These are phyloP conservation scores for Paragyromitra xinjiangensis DNA, from an alignment of 495 filamentous ascomycete species.

Conservation along the genomic window DNA sequence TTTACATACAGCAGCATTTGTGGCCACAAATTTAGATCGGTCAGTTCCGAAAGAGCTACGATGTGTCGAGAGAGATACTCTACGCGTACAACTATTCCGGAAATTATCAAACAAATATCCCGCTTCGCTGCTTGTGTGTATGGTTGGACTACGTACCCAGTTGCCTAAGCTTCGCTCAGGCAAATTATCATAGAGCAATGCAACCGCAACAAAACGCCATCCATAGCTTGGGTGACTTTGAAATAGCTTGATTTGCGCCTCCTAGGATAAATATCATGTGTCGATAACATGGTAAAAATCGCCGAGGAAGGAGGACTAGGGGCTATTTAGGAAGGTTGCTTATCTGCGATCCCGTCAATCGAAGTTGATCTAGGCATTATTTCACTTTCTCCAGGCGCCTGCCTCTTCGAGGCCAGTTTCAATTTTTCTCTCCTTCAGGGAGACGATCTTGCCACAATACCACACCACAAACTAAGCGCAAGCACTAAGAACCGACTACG, in stretches of 20 bases:
- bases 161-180: background rate
- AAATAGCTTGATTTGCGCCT: constrained; percentile 32
- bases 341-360: constrained; percentile 37
- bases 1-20: background rate
- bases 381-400: constrained; percentile 25
- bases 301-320: background rate
- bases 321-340: constrained; percentile 23
- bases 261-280: constrained; percentile 29
- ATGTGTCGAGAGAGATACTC: background rate
- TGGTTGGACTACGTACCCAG: background rate
- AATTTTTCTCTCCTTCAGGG: background rate
- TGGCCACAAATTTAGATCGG: constrained; percentile 4
- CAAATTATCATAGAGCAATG: background rate
- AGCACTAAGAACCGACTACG: constrained; percentile 4
- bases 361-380: constrained; percentile 2
- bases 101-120: constrained; percentile 4
- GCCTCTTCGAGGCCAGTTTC: constrained; percentile 29
- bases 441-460: constrained; percentile 22
- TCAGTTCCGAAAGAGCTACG: background rate
- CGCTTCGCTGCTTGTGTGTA: background rate
- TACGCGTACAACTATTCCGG: background rate
- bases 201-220: background rate
- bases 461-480: background rate
- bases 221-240: constrained; percentile 25
- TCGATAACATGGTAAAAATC: constrained; percentile 28